Percentiles rank a stretch among this genome's conserved stretches.
These are phyloP conservation scores for Clohesyomyces aquaticus DNA, from an alignment of 495 filamentous ascomycete species.

Conservation along the genomic window DNA sequence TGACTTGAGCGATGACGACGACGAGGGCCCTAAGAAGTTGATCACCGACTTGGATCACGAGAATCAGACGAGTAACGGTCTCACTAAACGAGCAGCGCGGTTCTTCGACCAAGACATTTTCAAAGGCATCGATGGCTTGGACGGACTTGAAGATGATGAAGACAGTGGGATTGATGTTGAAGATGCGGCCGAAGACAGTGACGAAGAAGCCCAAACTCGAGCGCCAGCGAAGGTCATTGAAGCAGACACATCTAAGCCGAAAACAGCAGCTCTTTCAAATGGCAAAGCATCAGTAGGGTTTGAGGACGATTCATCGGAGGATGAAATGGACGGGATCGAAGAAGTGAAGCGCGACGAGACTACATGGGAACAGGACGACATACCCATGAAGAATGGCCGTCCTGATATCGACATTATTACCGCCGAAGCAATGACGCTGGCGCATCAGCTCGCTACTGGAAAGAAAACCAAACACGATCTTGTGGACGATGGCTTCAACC, in stretches of 20 bases:
- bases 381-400: constrained; percentile 54
- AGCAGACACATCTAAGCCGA: no score
- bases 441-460: constrained; percentile 85
- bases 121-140: constrained; percentile 69
- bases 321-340: constrained; percentile 50
- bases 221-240: no score
- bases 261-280: neutral
- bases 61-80: constrained; percentile 51
- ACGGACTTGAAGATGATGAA: constrained; percentile 53
- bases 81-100: constrained; percentile 79
- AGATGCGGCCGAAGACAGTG: constrained; percentile 35
- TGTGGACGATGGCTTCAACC: constrained; percentile 91
- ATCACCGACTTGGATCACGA: constrained; percentile 58
- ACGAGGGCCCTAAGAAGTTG: constrained; percentile 51
- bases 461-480: constrained; percentile 76
- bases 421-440: constrained; percentile 98
- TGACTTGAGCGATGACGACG: constrained; percentile 61
- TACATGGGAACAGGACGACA: constrained; percentile 69
- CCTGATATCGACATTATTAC: constrained; percentile 97
- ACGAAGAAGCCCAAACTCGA: neutral
- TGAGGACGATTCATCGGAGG: constrained; percentile 49
- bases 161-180: constrained; percentile 59
- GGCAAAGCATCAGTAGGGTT: constrained; percentile 43
- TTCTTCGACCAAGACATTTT: constrained; percentile 98
- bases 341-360: constrained; percentile 62